A percentile compares a stretch with the other conserved stretches of the same genome.
Evolutionary conservation across 2,329 filamentous ascomycete genomes (phyloP).

Genomic region (Xylaria polymorpha): DNA sequence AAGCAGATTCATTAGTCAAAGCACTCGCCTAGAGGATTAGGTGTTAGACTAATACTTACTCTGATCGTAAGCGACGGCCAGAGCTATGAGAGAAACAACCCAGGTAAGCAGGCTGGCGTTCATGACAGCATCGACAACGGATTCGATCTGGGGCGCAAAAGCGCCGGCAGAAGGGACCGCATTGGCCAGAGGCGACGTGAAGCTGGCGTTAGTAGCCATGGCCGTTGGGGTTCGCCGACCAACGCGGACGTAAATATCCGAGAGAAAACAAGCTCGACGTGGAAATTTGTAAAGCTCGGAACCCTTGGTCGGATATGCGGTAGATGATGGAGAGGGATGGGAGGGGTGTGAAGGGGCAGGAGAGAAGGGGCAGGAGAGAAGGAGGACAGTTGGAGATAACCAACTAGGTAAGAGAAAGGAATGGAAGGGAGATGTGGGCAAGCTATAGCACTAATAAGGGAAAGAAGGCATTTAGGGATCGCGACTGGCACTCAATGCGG

Average conservation of each 20-base stretch:
- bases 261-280: background rate
- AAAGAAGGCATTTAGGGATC: background rate
- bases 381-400: conserved; percentile 14
- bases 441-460: conserved; percentile 10
- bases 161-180: conserved; percentile 62
- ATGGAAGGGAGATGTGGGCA: conserved; percentile 5
- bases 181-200: conserved; percentile 75
- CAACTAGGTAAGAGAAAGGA: background rate
- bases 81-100: conserved; percentile 74
- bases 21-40: background rate
- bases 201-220: conserved; percentile 71
- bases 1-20: conserved; percentile 34
- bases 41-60: conserved; percentile 65
- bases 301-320: conserved; percentile 3
- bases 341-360: conserved; percentile 5
- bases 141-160: conserved; percentile 67
- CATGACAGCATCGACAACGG: conserved; percentile 66
- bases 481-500: background rate
- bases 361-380: background rate
- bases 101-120: conserved; percentile 71
- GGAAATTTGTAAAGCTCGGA: background rate
- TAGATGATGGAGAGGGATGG: background rate
- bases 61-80: conserved; percentile 88
- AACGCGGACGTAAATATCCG: conserved; percentile 23
- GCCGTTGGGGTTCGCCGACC: conserved; percentile 35